phyloP scores from a whole-genome alignment of 345 rosid genomes.

The Eucalyptus cladocalyx region DNA sequence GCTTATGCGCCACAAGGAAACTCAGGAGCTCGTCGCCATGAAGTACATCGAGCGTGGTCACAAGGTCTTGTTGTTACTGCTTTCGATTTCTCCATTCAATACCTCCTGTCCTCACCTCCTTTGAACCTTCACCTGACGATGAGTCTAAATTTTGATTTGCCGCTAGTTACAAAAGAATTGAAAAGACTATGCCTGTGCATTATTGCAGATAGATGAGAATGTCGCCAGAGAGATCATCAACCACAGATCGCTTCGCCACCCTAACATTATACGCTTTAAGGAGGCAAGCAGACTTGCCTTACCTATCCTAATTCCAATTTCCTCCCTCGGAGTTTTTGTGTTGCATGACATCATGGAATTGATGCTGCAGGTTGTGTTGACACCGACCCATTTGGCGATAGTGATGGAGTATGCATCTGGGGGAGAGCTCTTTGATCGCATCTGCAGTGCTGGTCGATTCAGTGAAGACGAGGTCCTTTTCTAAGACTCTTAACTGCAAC shows the following conservation, averaged over 20 bases:
- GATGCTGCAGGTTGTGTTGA: constrained; percentile 53
- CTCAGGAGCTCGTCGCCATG: constrained; percentile 85
- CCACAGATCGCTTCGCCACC: constrained; percentile 88
- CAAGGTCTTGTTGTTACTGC: constrained; percentile 29
- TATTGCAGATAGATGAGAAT: constrained; percentile 78
- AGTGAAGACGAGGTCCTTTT: constrained; percentile 79
- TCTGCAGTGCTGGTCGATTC: constrained; percentile 87
- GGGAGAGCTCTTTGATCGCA: constrained; percentile 85
- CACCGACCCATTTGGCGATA: constrained; percentile 81
- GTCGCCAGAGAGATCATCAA: constrained; percentile 93
- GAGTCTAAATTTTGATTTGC: neutral
- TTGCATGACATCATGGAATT: neutral
- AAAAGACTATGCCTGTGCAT: neutral
- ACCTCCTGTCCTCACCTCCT: neutral
- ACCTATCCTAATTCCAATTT: neutral
- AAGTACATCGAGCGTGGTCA: constrained; percentile 86
- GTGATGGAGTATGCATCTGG: constrained; percentile 95
- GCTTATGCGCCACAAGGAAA: constrained; percentile 66
- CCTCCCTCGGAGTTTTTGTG: neutral
- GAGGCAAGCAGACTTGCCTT: constrained; percentile 29
- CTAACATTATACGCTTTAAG: constrained; percentile 84
- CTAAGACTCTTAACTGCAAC: neutral
- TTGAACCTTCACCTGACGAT: neutral
- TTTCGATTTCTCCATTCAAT: neutral
- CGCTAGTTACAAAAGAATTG: neutral